Base-by-base conservation (phyloP, 2,329 filamentous ascomycete genomes). In the Calonectria honghensis region DNA sequence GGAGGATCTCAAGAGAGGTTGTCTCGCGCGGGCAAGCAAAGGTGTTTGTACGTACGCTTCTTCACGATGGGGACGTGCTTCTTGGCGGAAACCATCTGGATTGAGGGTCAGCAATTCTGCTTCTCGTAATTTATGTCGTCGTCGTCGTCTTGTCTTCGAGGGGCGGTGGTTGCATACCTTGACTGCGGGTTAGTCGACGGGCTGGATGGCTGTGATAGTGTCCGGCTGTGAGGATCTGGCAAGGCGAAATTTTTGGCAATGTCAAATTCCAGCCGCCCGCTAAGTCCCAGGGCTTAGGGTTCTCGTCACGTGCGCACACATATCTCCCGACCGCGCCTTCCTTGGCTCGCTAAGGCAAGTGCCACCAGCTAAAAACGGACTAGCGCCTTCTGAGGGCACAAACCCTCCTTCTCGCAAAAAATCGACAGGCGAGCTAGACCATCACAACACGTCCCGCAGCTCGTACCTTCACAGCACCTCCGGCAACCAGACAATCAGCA, bases 21-120 rank as follows among this genome's bases (percentile, higher is more conserved):
- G 71, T 63, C 35, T 27, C 74, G 70, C 75, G 78, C 52, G 70
- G 73, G 54, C 59, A 73, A 20, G 45, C 51, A 54, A 11, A 63
- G 37, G 35, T 39, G 24, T 39, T 14, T 65, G 82, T 85, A 96
- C 95, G 87, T 96, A 98, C 96, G 96, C 96, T 99, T 99, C 95
- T 99, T 99, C 87, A 99, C 95, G 93, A 99, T 99, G 86, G 96
- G 94, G 87, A 98, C 93, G 90, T 98, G 97, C 93, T 98, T 97
- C 95, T 97, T 98, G 90, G 96, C 95, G 94, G 96, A 93, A 92
- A 96, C 96, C 97, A 98, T 98, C 96, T 96, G 82, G 72, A 81
- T 59, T 45, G 71, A 64, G 74, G 76, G 81, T 86, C 80, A 85
- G 84, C 77, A 80, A 76, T 77, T 75, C 35, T 75, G 50, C 51